These are phyloP conservation scores for Fraxinus baroniana DNA, from an alignment of 305 asterid species.

Conservation along the genomic window DNA sequence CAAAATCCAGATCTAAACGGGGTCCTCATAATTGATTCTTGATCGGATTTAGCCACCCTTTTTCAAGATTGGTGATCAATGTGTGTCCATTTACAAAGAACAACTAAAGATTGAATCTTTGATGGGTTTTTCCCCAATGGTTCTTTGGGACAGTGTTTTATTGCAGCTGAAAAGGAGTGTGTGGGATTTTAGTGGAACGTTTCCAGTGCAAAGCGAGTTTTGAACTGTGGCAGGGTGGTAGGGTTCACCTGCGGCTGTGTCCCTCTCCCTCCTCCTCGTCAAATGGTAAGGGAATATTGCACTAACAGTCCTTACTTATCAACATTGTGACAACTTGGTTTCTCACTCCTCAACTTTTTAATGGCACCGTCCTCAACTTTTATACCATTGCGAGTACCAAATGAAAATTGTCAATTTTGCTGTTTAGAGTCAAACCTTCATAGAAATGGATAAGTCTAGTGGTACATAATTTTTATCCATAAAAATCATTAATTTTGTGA, in stretches of 20 bases:
- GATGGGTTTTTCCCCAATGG: not conserved
- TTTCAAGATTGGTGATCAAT: constrained; percentile 30
- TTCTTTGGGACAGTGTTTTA: not conserved
- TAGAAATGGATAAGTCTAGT: too few relatives aligned
- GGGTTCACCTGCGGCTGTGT: constrained; percentile 11
- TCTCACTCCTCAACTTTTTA: too few relatives aligned
- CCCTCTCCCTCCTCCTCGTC: not conserved
- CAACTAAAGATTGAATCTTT: constrained; percentile 22
- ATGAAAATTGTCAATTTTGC: not conserved
- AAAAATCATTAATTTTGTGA: too few relatives aligned
- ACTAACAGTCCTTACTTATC: not conserved
- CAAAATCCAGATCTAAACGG: constrained; percentile 63
- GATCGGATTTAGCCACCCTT: constrained; percentile 26
- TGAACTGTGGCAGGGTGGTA: not conserved
- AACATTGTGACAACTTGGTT: not conserved
- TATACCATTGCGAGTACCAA: not conserved
- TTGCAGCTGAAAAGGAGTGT: not conserved
- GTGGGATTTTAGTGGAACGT: not conserved
- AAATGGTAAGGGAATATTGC: not conserved
- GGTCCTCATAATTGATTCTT: constrained; percentile 51
- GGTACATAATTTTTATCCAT: too few relatives aligned
- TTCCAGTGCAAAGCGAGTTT: constrained; percentile 6
- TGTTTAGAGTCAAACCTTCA: too few relatives aligned
- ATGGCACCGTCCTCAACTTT: not conserved
- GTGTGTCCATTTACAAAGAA: constrained; percentile 27